A percentile compares a stretch with the other conserved stretches of the same genome.
Conservation (phyloP, 495 filamentous ascomycete genomes). For the Penicillium fimorum region DNA sequence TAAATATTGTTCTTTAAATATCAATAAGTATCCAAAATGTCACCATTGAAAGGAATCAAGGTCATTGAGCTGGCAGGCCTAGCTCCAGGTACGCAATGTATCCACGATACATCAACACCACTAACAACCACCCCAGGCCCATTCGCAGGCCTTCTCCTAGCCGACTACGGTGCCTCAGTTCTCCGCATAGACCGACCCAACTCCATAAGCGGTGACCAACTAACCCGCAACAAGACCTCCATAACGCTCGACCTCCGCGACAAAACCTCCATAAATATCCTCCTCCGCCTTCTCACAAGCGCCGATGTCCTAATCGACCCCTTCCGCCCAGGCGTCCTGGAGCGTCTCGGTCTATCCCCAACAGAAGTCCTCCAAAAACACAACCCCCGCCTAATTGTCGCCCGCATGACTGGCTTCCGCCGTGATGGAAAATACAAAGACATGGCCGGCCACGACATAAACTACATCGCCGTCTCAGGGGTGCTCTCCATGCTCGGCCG, state of each 20-base stretch:
- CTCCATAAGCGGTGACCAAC: conserved; percentile 52
- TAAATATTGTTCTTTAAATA: background rate
- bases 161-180: conserved; percentile 84
- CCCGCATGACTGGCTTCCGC: conserved; percentile 84
- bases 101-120: background rate
- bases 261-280: conserved; percentile 54
- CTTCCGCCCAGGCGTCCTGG: conserved; percentile 85
- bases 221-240: conserved; percentile 76
- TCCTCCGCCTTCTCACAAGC: conserved; percentile 59
- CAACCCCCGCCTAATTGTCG: conserved; percentile 80
- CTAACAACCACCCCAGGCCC: conserved; percentile 54
- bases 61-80: conserved; percentile 89
- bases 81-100: conserved; percentile 66
- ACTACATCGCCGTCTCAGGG: conserved; percentile 88
- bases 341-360: conserved; percentile 75
- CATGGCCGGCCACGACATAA: conserved; percentile 98
- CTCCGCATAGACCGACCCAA: conserved; percentile 78
- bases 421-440: conserved; percentile 76
- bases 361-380: conserved; percentile 53
- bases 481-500: conserved; percentile 74
- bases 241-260: conserved; percentile 77
- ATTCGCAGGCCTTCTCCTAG: conserved; percentile 83
- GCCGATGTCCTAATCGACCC: conserved; percentile 89
- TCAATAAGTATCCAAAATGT: conserved; percentile 14
- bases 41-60: conserved; percentile 62